phyloP scores from a whole-genome alignment of 768 basidiomycete species.

The Pleurotus citrinopileatus region DNA sequence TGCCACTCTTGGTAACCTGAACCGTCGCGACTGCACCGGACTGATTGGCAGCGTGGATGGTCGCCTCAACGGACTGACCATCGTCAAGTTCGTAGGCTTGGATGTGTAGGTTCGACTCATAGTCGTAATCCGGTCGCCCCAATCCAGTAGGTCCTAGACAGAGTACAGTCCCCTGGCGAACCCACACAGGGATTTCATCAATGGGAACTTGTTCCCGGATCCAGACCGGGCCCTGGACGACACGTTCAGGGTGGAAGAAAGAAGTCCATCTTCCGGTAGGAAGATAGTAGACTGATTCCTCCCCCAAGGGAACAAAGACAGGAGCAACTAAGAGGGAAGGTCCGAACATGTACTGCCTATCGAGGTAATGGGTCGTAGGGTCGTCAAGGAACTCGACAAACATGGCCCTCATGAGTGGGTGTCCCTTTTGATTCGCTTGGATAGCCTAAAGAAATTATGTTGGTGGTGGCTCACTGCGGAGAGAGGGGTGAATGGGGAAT shows the following conservation, averaged over 20 bases:
- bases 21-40: not conserved
- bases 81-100: constrained; percentile 52
- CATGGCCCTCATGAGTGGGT: constrained; percentile 63
- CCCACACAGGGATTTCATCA: constrained; percentile 66
- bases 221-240: constrained; percentile 60
- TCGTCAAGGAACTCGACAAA: constrained; percentile 63
- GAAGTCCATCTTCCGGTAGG: constrained; percentile 62
- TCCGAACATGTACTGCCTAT: constrained; percentile 57
- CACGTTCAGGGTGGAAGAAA: constrained; percentile 51
- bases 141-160: constrained; percentile 52
- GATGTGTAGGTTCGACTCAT: constrained; percentile 43
- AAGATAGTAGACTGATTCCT: constrained; percentile 58
- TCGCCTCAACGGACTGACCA: constrained; percentile 32
- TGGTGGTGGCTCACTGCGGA: too few species aligned
- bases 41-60: constrained; percentile 31
- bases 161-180: constrained; percentile 55
- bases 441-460: constrained; percentile 47
- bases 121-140: constrained; percentile 62
- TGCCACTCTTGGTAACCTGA: not conserved
- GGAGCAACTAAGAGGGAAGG: constrained; percentile 61
- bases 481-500: not conserved
- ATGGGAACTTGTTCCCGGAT: constrained; percentile 60
- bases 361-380: constrained; percentile 56
- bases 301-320: constrained; percentile 51
- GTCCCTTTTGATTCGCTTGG: constrained; percentile 45